Percentiles rank a stretch among this genome's conserved stretches.
Conservation (phyloP, 2,329 filamentous ascomycete genomes). For the Aspergillus cejpii region DNA sequence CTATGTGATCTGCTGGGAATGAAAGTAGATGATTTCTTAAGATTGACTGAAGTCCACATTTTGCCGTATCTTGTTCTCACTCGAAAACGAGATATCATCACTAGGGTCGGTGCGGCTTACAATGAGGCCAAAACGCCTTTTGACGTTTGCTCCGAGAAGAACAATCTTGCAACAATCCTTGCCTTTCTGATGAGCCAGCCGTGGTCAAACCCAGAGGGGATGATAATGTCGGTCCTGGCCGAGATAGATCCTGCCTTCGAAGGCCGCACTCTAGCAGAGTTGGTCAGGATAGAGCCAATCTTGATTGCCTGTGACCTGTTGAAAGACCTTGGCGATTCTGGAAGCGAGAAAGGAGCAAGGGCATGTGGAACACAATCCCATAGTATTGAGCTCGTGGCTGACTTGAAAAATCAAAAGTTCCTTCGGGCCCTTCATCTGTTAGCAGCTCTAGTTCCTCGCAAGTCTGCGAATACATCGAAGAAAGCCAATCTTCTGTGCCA, state of each 20-base stretch:
- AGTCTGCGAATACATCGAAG: conserved; percentile 43
- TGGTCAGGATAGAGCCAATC: conserved; percentile 69
- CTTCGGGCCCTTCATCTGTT: conserved; percentile 49
- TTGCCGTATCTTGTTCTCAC: conserved; percentile 79
- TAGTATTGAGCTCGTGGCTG: conserved; percentile 2
- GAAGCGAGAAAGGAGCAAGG: conserved; percentile 46
- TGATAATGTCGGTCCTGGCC: conserved; percentile 61
- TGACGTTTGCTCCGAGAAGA: conserved; percentile 55
- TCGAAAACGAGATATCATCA: conserved; percentile 69
- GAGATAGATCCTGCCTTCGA: conserved; percentile 65
- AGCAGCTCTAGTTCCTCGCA: conserved; percentile 47
- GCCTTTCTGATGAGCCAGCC: conserved; percentile 53
- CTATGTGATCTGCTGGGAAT: conserved; percentile 76
- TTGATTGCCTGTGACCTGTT: conserved; percentile 73
- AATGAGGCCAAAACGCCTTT: conserved; percentile 49
- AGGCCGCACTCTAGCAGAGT: conserved; percentile 56
- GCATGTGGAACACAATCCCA: conserved; percentile 42
- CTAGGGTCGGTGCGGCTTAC: conserved; percentile 68
- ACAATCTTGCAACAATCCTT: conserved; percentile 54
- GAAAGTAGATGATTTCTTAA: conserved; percentile 65
- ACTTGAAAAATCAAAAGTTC: conserved; percentile 25
- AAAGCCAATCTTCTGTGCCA: conserved; percentile 56
- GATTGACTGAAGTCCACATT: conserved; percentile 70
- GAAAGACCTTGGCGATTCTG: conserved; percentile 67
- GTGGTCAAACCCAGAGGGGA: conserved; percentile 59